These are phyloP conservation scores for Kodamaea leandrae DNA, from an alignment of 805 yeast genomes.

Conservation along the genomic window DNA sequence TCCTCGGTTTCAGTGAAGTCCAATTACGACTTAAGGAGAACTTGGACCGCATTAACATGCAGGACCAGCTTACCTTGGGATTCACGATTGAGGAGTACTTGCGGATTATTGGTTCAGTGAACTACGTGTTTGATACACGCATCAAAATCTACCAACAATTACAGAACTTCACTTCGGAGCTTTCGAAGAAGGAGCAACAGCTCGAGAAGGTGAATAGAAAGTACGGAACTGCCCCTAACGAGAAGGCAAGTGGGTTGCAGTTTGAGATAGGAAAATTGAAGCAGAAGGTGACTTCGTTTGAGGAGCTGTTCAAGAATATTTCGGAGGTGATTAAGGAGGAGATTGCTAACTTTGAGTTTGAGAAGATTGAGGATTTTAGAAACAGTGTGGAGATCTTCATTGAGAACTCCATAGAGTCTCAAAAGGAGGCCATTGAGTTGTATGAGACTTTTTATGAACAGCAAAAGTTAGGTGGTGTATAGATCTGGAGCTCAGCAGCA, in stretches of 20 bases:
- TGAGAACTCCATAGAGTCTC: conserved; percentile 88
- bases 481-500: not conserved
- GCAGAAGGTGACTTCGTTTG: conserved; percentile 50
- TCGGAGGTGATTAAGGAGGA: conserved; percentile 68
- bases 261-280: conserved; percentile 59
- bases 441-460: conserved; percentile 84
- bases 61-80: conserved; percentile 83
- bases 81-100: conserved; percentile 85
- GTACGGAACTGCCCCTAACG: conserved; percentile 49
- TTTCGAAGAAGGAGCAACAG: conserved; percentile 45
- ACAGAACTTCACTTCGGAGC: conserved; percentile 44
- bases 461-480: conserved; percentile 21
- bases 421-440: conserved; percentile 84
- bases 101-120: conserved; percentile 71
- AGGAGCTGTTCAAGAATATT: conserved; percentile 59
- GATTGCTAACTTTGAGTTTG: conserved; percentile 65
- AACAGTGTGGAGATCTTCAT: conserved; percentile 85
- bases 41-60: conserved; percentile 73
- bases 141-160: conserved; percentile 48
- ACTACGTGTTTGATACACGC: conserved; percentile 72
- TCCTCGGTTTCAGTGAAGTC: conserved; percentile 68
- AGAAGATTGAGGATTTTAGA: conserved; percentile 78
- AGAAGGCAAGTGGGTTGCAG: conserved; percentile 56
- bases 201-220: conserved; percentile 44
- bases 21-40: conserved; percentile 71